Percentiles rank a stretch among this genome's conserved stretches.
These are phyloP conservation scores for Pichia insulana DNA, from an alignment of 805 yeast genomes.

Conservation along the genomic window DNA sequence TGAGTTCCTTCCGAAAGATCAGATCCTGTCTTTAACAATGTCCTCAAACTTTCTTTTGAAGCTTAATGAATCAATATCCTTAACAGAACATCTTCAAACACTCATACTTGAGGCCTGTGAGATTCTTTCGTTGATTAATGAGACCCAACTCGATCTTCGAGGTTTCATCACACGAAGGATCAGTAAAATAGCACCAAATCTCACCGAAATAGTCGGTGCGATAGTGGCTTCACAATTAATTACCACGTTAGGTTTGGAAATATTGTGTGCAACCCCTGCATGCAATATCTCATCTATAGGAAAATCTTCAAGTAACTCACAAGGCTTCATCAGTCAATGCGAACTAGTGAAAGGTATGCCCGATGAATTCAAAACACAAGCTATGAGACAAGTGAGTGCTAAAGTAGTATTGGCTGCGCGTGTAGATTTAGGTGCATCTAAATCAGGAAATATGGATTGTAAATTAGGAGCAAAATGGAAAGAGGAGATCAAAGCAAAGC, in stretches of 20 bases:
- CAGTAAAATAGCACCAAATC: conserved; percentile 66
- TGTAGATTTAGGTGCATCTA: conserved; percentile 39
- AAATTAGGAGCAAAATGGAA: conserved; percentile 50
- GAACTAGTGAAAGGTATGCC: conserved; percentile 54
- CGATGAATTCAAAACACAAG: conserved; percentile 52
- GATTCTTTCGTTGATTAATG: conserved; percentile 37
- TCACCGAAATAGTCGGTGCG: conserved; percentile 64
- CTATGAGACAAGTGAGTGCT: conserved; percentile 70
- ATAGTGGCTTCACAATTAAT: conserved; percentile 65
- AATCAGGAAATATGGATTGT: conserved; percentile 29
- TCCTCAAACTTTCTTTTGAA: conserved; percentile 40
- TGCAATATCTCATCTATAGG: conserved; percentile 82
- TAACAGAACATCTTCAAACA: background rate
- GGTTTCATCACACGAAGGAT: conserved; percentile 49
- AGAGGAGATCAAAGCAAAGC: conserved; percentile 49
- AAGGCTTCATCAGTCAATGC: conserved; percentile 58
- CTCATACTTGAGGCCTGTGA: conserved; percentile 33
- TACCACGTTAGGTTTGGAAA: conserved; percentile 60
- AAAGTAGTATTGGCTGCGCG: conserved; percentile 79
- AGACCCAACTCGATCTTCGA: conserved; percentile 36
- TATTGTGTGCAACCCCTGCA: conserved; percentile 62
- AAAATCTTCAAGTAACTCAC: conserved; percentile 32
- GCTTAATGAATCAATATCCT: background rate
- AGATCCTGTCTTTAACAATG: conserved; percentile 64
- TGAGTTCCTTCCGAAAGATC: conserved; percentile 49